phyloP scores from a whole-genome alignment of 805 yeast genomes.

The Yamadazyma paraphyllophila region DNA sequence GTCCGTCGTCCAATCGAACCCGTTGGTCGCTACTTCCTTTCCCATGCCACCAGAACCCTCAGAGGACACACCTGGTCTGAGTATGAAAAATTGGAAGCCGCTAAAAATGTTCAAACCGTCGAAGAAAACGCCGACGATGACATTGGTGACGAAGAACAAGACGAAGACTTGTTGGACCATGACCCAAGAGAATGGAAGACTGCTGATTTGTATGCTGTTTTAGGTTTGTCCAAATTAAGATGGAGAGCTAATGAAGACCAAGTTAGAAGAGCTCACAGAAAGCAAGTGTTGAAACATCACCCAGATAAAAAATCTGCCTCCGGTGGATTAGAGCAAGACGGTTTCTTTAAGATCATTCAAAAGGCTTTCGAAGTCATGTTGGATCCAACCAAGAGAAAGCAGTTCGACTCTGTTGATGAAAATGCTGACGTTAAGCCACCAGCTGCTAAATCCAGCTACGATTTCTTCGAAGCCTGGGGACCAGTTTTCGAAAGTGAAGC shows the following conservation, averaged over 20 bases:
- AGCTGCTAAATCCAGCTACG: slow-evolving; percentile 59
- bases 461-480: slow-evolving; percentile 89
- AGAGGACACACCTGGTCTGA: slow-evolving; percentile 99
- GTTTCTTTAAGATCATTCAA: slow-evolving; percentile 96
- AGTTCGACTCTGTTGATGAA: slow-evolving; percentile 93
- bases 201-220: slow-evolving; percentile 93
- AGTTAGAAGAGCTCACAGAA: slow-evolving; percentile 94
- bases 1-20: slow-evolving; percentile 88
- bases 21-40: slow-evolving; percentile 91
- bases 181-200: slow-evolving; percentile 99
- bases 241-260: slow-evolving; percentile 89
- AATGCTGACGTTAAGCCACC: slow-evolving; percentile 86
- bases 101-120: slow-evolving; percentile 69
- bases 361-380: slow-evolving; percentile 89
- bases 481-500: slow-evolving; percentile 89
- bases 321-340: slow-evolving; percentile 89
- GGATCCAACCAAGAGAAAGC: slow-evolving; percentile 84
- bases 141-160: slow-evolving; percentile 72
- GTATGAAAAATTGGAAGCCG: slow-evolving; percentile 91
- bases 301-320: slow-evolving; percentile 96
- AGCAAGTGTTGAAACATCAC: slow-evolving; percentile 93
- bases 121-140: slow-evolving; percentile 65
- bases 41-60: slow-evolving; percentile 93
- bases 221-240: slow-evolving; percentile 90
- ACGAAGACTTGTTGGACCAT: slow-evolving; percentile 68